phyloP scores from a whole-genome alignment of 495 filamentous ascomycete genomes.

The Diplogelasinospora grovesii region DNA sequence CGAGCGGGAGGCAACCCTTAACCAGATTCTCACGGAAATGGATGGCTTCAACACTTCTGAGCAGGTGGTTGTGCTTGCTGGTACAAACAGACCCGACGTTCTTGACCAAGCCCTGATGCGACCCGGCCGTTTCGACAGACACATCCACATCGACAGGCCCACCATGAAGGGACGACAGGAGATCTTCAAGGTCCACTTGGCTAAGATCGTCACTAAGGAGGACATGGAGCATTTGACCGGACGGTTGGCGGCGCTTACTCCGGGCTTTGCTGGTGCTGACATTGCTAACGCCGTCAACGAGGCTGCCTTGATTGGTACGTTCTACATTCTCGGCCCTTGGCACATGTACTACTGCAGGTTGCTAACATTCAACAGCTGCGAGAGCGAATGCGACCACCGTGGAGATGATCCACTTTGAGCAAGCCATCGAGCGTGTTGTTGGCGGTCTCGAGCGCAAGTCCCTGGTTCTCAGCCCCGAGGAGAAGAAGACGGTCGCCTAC shows the following conservation, averaged over 20 bases:
- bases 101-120: constrained; percentile 94
- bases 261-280: constrained; percentile 93
- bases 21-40: constrained; percentile 99
- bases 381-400: constrained; percentile 69
- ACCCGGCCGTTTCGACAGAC: constrained; percentile 92
- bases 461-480: constrained; percentile 80
- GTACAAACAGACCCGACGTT: constrained; percentile 91
- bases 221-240: constrained; percentile 82
- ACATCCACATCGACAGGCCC: constrained; percentile 86
- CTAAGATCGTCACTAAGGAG: constrained; percentile 86
- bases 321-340: not conserved
- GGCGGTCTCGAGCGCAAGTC: constrained; percentile 96
- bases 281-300: constrained; percentile 98
- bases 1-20: constrained; percentile 91
- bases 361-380: constrained; percentile 56
- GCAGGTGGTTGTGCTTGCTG: constrained; percentile 95
- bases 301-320: constrained; percentile 90
- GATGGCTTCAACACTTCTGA: constrained; percentile 98
- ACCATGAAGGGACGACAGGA: constrained; percentile 96
- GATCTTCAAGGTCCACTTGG: constrained; percentile 88
- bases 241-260: constrained; percentile 82
- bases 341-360: constrained; percentile 17
- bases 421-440: constrained; percentile 94
- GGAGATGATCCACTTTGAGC: constrained; percentile 85
- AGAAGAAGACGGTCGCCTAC: constrained; percentile 93